A percentile compares a stretch with the other conserved stretches of the same genome.
Evolutionary conservation across 176 grass and related monocot species (phyloP).

Genomic region (Oryza longistaminata): DNA sequence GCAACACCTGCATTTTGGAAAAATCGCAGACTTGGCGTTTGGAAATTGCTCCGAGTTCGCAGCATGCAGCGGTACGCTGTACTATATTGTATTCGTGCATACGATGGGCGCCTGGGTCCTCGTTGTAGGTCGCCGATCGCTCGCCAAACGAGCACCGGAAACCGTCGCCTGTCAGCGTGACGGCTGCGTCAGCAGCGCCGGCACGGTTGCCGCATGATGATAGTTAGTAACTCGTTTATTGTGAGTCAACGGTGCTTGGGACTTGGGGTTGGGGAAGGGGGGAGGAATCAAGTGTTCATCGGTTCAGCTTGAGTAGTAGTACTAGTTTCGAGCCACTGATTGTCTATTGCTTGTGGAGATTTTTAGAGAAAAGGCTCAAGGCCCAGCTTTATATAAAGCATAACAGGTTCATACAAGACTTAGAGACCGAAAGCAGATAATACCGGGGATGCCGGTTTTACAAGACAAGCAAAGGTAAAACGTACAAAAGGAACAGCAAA

Average conservation of each 20-base stretch:
- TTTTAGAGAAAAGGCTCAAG: too few relatives aligned
- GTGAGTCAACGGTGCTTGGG: not conserved
- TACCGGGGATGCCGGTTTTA: too few relatives aligned
- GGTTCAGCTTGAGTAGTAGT: not conserved
- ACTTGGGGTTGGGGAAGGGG: not conserved
- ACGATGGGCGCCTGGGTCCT: constrained; percentile 23
- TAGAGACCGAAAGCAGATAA: too few relatives aligned
- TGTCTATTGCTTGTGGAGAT: too few relatives aligned
- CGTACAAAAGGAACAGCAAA: too few relatives aligned
- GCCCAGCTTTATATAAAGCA: too few relatives aligned
- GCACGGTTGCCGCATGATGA: not conserved
- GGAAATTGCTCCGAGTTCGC: not conserved
- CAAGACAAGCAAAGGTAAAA: too few relatives aligned
- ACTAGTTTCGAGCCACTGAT: too few relatives aligned
- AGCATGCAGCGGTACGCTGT: not conserved
- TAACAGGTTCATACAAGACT: too few relatives aligned
- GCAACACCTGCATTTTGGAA: constrained; percentile 11
- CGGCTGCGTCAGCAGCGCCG: not conserved
- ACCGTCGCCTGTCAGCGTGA: not conserved
- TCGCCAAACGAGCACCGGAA: constrained; percentile 33
- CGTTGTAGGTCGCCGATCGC: constrained; percentile 31
- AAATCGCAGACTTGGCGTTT: not conserved
- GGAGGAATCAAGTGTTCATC: not conserved
- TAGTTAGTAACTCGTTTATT: not conserved
- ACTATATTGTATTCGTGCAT: not conserved